Evolutionary conservation across 2,329 filamentous ascomycete species (phyloP), one percentile per base, ranked within the genome.

Genomic region (Teratosphaeria gauchensis): DNA sequence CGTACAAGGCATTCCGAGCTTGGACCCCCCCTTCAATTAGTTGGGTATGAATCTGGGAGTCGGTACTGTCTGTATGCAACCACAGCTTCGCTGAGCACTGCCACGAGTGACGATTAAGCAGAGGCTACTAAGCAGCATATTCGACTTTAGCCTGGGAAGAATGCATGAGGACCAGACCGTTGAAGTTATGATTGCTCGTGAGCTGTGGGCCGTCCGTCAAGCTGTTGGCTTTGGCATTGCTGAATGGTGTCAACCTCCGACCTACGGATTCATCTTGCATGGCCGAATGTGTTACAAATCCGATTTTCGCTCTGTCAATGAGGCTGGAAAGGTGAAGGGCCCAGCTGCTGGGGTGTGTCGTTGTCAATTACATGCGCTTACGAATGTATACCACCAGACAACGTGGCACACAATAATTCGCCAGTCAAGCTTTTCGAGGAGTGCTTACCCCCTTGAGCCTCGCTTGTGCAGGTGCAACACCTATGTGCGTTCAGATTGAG

Each of bases 1-100:
- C 8, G 58, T 33, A 11, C 56, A 60, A 24, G 60, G 58, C 16
- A 33, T 58, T 16, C 35, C 35, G 9, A 14, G 9, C 8, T 14
- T 42, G 35, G 35, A 42, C 35, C n/a, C n/a, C 35, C n/a, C 35
- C 12, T 42, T 42, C 12, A 11, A 16, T 12, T 42, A 42, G 35
- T 16, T 28, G 24, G 24, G 24, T 28, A 28, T 28, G 24, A 28
- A 28, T 42, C 35, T 6, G 14, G 3, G 5, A 42, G 14, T 42
- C 35, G 5, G 35, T 42, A 16, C 5, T 4, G 35, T 16, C 12
- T 16, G 9, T 16, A 42, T 4, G 35, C 35, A 42, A 16, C 35
- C 4, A 42, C 35, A 42, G 35, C 35, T 12, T 16, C 35, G 2
- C 35, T 14, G 4, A 42, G 35, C 35, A 42, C 35, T 42, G 35